These are phyloP conservation scores for Fusarium musae DNA, from an alignment of 2,329 filamentous ascomycete genomes.

Conservation along the genomic window DNA sequence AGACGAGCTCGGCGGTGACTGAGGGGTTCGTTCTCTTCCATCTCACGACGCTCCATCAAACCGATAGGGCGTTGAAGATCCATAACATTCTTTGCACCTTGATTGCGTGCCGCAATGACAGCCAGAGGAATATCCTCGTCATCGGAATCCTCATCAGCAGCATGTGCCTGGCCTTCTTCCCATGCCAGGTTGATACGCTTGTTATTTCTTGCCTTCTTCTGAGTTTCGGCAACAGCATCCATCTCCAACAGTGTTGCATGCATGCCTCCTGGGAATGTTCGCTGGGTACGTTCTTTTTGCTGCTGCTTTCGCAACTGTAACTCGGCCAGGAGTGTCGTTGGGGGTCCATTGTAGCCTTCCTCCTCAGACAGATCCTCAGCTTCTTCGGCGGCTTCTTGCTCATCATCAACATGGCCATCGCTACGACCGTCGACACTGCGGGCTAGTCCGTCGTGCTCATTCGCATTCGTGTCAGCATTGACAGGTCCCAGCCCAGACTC, in stretches of 20 bases:
- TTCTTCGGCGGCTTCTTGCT: constrained; percentile 55
- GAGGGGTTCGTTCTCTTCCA: constrained; percentile 93
- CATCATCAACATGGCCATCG: constrained; percentile 39
- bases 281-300: constrained; percentile 78
- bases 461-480: constrained; percentile 41
- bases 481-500: constrained; percentile 42
- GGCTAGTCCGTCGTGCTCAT: constrained; percentile 36
- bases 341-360: constrained; percentile 72
- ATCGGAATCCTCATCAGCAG: constrained; percentile 59
- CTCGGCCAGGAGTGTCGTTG: constrained; percentile 92
- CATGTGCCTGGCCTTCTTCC: constrained; percentile 74
- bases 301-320: constrained; percentile 91
- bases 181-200: constrained; percentile 89
- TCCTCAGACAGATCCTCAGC: constrained; percentile 59
- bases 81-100: constrained; percentile 61
- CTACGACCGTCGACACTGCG: constrained; percentile 47
- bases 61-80: constrained; percentile 75
- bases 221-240: constrained; percentile 88
- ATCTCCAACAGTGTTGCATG: constrained; percentile 90
- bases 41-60: constrained; percentile 80
- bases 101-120: constrained; percentile 73
- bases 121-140: constrained; percentile 92
- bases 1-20: constrained; percentile 81
- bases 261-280: constrained; percentile 79
- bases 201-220: constrained; percentile 77